A percentile compares a stretch with the other conserved stretches of the same genome.
phyloP scores from a whole-genome alignment of 495 filamentous ascomycete species.

The Penicillium goetzii region DNA sequence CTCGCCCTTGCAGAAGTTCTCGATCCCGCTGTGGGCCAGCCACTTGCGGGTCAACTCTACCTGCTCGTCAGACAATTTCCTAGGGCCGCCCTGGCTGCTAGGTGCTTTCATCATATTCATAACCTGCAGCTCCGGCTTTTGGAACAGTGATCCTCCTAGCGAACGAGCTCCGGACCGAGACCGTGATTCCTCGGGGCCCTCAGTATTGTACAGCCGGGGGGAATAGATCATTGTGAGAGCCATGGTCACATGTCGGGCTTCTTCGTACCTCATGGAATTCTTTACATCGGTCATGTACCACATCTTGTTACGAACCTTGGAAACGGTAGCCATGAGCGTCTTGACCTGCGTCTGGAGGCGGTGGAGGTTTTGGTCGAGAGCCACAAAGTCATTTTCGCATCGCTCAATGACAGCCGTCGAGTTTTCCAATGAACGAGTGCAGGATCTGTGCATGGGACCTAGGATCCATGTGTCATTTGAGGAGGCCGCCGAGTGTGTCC shows the following conservation, averaged over 20 bases:
- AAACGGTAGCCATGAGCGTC: constrained; percentile 39
- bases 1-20: constrained; percentile 95
- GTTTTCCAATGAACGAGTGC: constrained; percentile 37
- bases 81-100: constrained; percentile 83
- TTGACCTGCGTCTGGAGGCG: constrained; percentile 44
- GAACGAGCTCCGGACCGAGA: constrained; percentile 55
- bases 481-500: constrained; percentile 22
- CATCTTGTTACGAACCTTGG: constrained; percentile 80
- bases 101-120: constrained; percentile 85
- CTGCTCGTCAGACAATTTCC: constrained; percentile 96
- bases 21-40: constrained; percentile 78
- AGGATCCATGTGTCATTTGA: constrained; percentile 49
- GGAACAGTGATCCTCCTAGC: constrained; percentile 65
- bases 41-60: constrained; percentile 83
- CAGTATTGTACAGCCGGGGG: constrained; percentile 41
- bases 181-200: constrained; percentile 48
- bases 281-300: constrained; percentile 98
- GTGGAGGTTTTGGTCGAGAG: constrained; percentile 42
- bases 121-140: constrained; percentile 83
- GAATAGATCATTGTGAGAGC: constrained; percentile 84
- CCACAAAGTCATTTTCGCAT: constrained; percentile 46
- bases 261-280: constrained; percentile 87
- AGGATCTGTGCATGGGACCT: constrained; percentile 43
- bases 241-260: constrained; percentile 81
- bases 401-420: constrained; percentile 48